phyloP scores from a whole-genome alignment of 164 flowering plant genomes.

The Vitis vinifera region DNA sequence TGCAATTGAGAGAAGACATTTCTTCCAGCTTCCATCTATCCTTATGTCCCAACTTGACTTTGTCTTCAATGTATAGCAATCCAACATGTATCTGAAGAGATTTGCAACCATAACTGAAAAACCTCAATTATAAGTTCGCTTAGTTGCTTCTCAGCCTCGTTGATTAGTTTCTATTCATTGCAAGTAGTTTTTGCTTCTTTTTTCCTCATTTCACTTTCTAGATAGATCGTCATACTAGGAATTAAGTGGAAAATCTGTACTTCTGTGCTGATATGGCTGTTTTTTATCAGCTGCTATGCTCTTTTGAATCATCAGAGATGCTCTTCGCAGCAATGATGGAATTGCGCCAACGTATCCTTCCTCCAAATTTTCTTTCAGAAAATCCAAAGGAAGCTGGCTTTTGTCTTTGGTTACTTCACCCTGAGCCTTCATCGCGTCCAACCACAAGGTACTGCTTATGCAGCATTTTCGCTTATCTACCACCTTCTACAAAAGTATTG shows the following conservation, averaged over 20 bases:
- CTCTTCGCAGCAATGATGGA: constrained; percentile 56
- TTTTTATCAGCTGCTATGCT: constrained; percentile 56
- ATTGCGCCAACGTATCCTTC: constrained; percentile 66
- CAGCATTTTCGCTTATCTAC: background rate
- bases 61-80: background rate
- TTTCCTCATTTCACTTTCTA: background rate
- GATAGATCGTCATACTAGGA: background rate
- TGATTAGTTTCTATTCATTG: background rate
- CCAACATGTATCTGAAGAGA: background rate
- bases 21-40: background rate
- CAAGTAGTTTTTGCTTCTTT: background rate
- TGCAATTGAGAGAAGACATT: too few relatives aligned
- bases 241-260: background rate
- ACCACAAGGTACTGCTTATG: constrained; percentile 44
- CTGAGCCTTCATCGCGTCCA: constrained; percentile 69
- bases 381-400: constrained; percentile 65
- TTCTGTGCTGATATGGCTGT: constrained; percentile 11
- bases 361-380: constrained; percentile 59
- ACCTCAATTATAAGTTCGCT: background rate
- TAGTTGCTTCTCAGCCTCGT: background rate
- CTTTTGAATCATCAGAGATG: constrained; percentile 39
- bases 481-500: background rate
- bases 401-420: constrained; percentile 77
- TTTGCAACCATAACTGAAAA: background rate
- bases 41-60: background rate